Percentiles rank a stretch among this genome's conserved stretches.
phyloP scores from a whole-genome alignment of 2,329 filamentous ascomycete genomes.

The Blastomyces percursus region DNA sequence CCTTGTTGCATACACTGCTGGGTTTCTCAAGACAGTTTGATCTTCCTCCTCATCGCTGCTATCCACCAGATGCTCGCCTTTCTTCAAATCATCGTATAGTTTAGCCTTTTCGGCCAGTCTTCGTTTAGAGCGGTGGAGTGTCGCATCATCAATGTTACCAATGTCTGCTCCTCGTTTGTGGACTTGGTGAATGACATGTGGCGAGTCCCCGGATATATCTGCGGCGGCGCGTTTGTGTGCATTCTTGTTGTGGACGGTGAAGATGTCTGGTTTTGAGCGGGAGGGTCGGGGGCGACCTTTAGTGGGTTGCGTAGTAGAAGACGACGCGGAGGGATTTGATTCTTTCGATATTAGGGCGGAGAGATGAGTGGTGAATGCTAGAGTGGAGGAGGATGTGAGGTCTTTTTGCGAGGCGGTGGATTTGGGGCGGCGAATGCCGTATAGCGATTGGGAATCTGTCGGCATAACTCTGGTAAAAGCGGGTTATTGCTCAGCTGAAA shows the following conservation, averaged over 20 bases:
- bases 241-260: conserved; percentile 54
- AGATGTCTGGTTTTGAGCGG: conserved; percentile 57
- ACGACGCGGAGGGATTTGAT: conserved; percentile 10
- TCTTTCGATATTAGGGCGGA: conserved; percentile 62
- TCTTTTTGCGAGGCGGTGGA: conserved; percentile 49
- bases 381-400: conserved; percentile 56
- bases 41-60: conserved; percentile 25
- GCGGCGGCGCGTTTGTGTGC: conserved; percentile 51
- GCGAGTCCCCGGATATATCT: conserved; percentile 45
- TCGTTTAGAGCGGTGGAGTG: conserved; percentile 56
- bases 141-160: conserved; percentile 47
- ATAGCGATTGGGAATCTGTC: conserved; percentile 40
- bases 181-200: conserved; percentile 47
- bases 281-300: conserved; percentile 33
- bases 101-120: conserved; percentile 86
- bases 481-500: background rate
- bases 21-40: conserved; percentile 14
- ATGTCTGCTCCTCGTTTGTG: conserved; percentile 51
- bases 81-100: conserved; percentile 79
- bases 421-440: conserved; percentile 63
- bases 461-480: background rate
- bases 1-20: conserved; percentile 16
- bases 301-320: conserved; percentile 35
- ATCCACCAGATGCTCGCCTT: conserved; percentile 63
- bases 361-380: conserved; percentile 82